Percentiles rank a stretch among this genome's conserved stretches.
Conservation (phyloP, 2,329 filamentous ascomycete species). For the Penicillium sp. region DNA sequence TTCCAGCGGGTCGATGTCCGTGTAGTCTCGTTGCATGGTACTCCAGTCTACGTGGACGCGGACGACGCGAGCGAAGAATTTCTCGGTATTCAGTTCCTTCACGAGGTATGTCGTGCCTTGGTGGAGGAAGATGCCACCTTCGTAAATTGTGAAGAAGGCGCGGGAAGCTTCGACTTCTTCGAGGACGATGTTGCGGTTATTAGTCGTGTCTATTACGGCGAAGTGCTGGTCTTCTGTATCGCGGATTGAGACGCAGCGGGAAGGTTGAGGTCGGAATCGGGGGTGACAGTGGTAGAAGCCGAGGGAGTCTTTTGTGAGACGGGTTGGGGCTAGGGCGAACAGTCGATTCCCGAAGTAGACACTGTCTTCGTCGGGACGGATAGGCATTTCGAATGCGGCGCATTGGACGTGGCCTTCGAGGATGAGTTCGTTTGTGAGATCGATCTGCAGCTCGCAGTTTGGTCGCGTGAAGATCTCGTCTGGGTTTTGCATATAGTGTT, state of each 20-base stretch:
- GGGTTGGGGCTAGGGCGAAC: constrained; percentile 68
- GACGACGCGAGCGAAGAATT: constrained; percentile 82
- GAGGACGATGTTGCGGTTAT: constrained; percentile 78
- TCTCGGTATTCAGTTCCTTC: constrained; percentile 80
- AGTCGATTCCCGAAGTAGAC: constrained; percentile 79
- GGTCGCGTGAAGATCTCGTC: constrained; percentile 88
- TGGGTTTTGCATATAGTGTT: constrained; percentile 96
- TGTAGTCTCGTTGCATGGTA: constrained; percentile 88
- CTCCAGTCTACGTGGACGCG: constrained; percentile 93
- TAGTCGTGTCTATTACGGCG: constrained; percentile 82
- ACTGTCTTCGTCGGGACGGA: constrained; percentile 73
- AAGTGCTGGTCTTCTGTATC: constrained; percentile 92
- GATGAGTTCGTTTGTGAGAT: constrained; percentile 87
- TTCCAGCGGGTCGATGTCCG: constrained; percentile 89
- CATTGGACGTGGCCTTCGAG: constrained; percentile 94
- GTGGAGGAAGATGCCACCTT: constrained; percentile 94
- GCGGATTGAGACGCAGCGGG: constrained; percentile 80
- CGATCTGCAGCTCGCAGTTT: constrained; percentile 85
- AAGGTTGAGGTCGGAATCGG: constrained; percentile 82
- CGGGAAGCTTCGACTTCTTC: constrained; percentile 95
- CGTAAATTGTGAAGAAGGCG: constrained; percentile 95
- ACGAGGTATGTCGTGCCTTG: constrained; percentile 94
- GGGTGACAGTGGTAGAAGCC: constrained; percentile 91
- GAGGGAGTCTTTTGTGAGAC: constrained; percentile 70
- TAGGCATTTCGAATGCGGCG: constrained; percentile 91